A percentile compares a stretch with the other conserved stretches of the same genome.
Evolutionary conservation across 768 basidiomycete genomes (phyloP).

Genomic region (Brasilioporus rufonigricans): DNA sequence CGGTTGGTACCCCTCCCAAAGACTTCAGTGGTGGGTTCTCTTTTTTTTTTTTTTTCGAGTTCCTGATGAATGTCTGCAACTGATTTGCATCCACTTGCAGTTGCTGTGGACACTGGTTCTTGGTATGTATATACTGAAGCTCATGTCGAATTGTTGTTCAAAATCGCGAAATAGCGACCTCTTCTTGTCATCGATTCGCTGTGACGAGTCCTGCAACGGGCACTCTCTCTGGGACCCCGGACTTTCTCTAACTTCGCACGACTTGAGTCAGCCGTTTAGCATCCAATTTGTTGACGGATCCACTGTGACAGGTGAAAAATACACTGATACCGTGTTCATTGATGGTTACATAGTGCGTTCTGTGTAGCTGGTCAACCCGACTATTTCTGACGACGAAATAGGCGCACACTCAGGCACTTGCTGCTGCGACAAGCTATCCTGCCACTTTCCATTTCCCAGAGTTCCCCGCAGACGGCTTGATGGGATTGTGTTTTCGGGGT

Average conservation of each 20-base stretch:
- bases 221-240: constrained; percentile 25
- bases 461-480: constrained; percentile 13
- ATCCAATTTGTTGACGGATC: constrained; percentile 39
- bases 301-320: constrained; percentile 34
- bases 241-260: constrained; percentile 22
- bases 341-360: neutral
- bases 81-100: too few relatives aligned
- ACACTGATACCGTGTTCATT: constrained; percentile 30
- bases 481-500: constrained; percentile 31
- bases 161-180: too few relatives aligned
- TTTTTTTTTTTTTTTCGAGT: too few relatives aligned
- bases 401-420: constrained; percentile 10
- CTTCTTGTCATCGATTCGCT: neutral
- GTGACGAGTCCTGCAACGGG: constrained; percentile 22
- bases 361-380: too few relatives aligned
- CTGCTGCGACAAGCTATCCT: constrained; percentile 5
- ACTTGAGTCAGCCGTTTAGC: constrained; percentile 19
- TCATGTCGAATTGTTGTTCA: too few relatives aligned
- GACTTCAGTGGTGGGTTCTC: too few relatives aligned
- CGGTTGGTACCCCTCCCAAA: too few relatives aligned
- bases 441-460: neutral
- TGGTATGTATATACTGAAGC: too few relatives aligned
- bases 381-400: neutral
- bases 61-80: too few relatives aligned
- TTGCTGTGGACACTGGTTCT: too few relatives aligned